Percentiles rank a stretch among this genome's conserved stretches.
Evolutionary conservation across 2,329 filamentous ascomycete genomes (phyloP).

Genomic region (Ilyonectria destructans): DNA sequence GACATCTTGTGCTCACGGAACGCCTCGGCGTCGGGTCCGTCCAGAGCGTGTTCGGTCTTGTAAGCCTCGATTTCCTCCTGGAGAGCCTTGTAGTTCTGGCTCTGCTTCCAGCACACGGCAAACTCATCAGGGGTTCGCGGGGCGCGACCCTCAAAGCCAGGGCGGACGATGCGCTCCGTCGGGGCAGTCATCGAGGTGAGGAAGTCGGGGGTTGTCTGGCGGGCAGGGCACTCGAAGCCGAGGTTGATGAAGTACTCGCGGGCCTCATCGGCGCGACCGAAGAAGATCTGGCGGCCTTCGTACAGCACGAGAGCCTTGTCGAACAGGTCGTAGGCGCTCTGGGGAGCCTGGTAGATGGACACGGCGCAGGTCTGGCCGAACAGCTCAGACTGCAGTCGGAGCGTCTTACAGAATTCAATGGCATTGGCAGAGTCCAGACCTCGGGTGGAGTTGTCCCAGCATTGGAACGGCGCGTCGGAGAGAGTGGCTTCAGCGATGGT

Average conservation of each 20-base stretch:
- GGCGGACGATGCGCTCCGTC: conserved; percentile 19
- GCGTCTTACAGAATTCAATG: conserved; percentile 31
- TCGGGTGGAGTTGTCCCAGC: conserved; percentile 31
- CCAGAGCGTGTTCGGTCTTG: conserved; percentile 24
- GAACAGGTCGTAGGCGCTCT: conserved; percentile 31
- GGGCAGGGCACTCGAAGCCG: conserved; percentile 29
- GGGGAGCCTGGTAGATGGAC: conserved; percentile 32
- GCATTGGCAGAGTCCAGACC: conserved; percentile 31
- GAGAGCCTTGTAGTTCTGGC: conserved; percentile 21
- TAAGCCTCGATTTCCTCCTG: conserved; percentile 23
- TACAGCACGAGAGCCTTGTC: conserved; percentile 32
- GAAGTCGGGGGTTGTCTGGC: conserved; percentile 31
- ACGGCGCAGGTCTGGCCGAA: conserved; percentile 33
- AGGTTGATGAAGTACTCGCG: conserved; percentile 29
- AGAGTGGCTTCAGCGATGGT: conserved; percentile 33
- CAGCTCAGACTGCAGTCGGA: conserved; percentile 26
- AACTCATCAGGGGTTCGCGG: conserved; percentile 31
- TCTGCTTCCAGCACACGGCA: conserved; percentile 27
- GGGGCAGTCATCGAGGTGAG: conserved; percentile 32
- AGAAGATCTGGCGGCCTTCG: conserved; percentile 32
- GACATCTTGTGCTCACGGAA: conserved; percentile 31
- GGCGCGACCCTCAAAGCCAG: conserved; percentile 22
- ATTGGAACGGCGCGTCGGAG: conserved; percentile 28
- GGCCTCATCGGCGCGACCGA: conserved; percentile 24
- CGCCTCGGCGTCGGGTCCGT: conserved; percentile 22